phyloP scores from a whole-genome alignment of 2,329 filamentous ascomycete species.

The Sclerotinia trifoliorum region DNA sequence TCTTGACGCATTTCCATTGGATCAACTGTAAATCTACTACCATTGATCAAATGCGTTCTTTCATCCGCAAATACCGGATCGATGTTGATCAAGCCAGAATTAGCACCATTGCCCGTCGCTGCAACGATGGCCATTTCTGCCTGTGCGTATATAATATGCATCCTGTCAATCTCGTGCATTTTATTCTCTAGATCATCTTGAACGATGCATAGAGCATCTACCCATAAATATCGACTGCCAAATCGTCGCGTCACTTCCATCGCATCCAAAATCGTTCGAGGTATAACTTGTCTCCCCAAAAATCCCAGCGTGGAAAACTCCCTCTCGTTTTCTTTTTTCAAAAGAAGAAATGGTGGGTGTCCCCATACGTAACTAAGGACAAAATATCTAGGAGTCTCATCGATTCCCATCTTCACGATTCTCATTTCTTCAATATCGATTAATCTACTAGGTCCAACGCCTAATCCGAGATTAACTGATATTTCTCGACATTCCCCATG shows the following conservation, averaged over 20 bases:
- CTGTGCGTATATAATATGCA: conserved; percentile 23
- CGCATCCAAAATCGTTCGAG: conserved; percentile 25
- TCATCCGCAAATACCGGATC: background rate
- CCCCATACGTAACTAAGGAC: conserved; percentile 28
- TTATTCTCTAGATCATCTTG: conserved; percentile 24
- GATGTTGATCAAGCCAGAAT: background rate
- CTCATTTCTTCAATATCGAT: conserved; percentile 3
- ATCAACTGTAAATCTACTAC: background rate
- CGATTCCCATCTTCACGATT: background rate
- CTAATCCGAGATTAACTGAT: background rate
- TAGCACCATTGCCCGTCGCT: background rate
- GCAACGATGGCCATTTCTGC: conserved; percentile 24
- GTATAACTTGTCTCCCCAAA: background rate
- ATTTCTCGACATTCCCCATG: conserved; percentile 1
- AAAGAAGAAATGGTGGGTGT: conserved; percentile 10
- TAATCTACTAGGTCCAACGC: conserved; percentile 1
- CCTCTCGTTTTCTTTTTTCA: background rate
- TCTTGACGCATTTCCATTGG: background rate
- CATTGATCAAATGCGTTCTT: background rate
- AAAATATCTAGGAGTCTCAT: conserved; percentile 20
- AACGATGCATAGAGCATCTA: conserved; percentile 29
- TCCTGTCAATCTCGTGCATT: conserved; percentile 20
- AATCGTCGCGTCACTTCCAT: conserved; percentile 22
- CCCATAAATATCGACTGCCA: conserved; percentile 25
- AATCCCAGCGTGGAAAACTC: background rate